Evolutionary conservation across 768 basidiomycete species (phyloP), one percentile per base, ranked within the genome.

Genomic region (Favolaschia claudopus): DNA sequence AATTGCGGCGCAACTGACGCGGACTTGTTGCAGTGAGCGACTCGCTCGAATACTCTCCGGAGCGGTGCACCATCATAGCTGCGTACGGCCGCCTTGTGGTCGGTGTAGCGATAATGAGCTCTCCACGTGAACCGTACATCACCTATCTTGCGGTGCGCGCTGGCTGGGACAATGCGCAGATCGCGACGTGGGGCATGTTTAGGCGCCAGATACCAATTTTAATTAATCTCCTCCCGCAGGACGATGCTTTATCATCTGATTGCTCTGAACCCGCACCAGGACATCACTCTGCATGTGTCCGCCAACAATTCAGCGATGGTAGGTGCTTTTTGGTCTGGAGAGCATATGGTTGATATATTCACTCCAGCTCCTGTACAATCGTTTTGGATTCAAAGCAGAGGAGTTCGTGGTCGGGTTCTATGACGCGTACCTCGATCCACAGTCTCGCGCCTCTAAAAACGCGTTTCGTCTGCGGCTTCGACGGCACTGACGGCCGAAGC

Each of bases 381-480:
- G 86, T 46, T 93, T 94, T 65, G 92, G 92, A 25, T 93, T 94
- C 80, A 93, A 94, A 64, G 89, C 90, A 0, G 92, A 93, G 73
- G 91, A 90, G 68, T 93, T 93, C 58, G 81, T 93, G 20, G 85
- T 84, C 20, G 90, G 89, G 19, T 93, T 94, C 66, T 94, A 94
- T 63, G 88, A 91, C 39, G 81, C 88, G 39, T 93, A 93, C 69
- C 77, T 93, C n/a, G 85, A 88, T 65, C 73, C 84, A 4, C 76
- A 85, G 24, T 91, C 90, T 17, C 83, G 85, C 51, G 83, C 82
- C 4, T 93, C 91, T 6, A 92, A 89, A 73, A 93, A 94, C 69
- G 92, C 92, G 7, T 89, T 93, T 72, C 80, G 85, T 43, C 74
- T 94, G 54, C 86, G 92, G 7, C 81, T 94, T 42, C 87, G 91